phyloP scores from a whole-genome alignment of 23 red algal species.

The Pyropia yezoensis region DNA sequence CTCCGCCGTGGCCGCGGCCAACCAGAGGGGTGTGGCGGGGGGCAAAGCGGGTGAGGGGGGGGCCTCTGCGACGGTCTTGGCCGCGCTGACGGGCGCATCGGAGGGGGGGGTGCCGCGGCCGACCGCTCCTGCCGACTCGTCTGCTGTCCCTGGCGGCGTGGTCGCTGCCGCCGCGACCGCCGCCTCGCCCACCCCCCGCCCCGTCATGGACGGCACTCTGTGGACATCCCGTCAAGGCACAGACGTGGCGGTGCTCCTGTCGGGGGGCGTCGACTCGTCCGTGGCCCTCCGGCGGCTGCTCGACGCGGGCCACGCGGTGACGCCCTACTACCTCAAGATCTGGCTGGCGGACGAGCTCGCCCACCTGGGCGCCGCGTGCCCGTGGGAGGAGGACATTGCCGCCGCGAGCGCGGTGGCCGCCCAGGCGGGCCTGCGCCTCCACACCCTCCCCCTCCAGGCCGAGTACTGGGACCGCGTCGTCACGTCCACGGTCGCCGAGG shows the following conservation, averaged over 20 bases:
- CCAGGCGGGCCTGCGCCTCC: conserved; percentile 44
- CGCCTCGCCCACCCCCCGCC: background rate
- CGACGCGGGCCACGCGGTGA: conserved; percentile 50
- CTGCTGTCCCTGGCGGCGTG: background rate
- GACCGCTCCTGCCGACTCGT: background rate
- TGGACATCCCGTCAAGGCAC: background rate
- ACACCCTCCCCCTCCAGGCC: conserved; percentile 56
- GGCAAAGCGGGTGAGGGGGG: no score
- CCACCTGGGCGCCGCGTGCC: conserved; percentile 62
- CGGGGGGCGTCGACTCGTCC: conserved; percentile 91
- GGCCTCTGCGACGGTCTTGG: no score
- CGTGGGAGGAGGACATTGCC: conserved; percentile 92
- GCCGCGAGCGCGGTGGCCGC: conserved; percentile 69
- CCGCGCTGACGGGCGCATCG: no score
- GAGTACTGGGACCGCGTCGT: conserved; percentile 93
- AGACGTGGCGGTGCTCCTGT: conserved; percentile 91
- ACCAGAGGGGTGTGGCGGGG: no score
- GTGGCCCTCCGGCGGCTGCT: conserved; percentile 64
- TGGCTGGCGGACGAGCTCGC: conserved; percentile 95
- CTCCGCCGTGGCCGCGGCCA: no score
- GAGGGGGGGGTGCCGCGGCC: conserved; percentile 3
- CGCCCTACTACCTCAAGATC: conserved; percentile 90
- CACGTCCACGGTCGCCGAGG: conserved; percentile 72
- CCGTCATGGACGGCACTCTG: background rate
- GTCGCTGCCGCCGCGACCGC: background rate